phyloP scores from a whole-genome alignment of 2,329 filamentous ascomycete species.

The Neofusicoccum kwambonambiense region DNA sequence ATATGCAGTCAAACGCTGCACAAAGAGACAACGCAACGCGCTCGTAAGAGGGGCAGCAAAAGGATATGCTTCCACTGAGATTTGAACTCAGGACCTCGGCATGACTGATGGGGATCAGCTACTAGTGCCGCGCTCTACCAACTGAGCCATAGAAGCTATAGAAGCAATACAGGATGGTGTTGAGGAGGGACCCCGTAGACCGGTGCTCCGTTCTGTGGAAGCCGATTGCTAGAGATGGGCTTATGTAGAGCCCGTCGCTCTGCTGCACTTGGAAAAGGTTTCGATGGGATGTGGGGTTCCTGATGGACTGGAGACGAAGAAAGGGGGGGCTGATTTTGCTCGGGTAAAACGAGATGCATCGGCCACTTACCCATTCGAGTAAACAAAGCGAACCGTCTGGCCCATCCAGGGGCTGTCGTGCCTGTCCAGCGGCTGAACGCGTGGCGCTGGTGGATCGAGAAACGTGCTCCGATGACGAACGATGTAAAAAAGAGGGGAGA shows the following conservation, averaged over 20 bases:
- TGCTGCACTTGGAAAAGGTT: background rate
- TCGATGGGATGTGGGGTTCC: background rate
- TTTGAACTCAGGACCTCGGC: constrained; percentile 20
- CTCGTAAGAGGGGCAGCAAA: background rate
- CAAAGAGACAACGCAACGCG: background rate
- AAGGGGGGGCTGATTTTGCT: background rate
- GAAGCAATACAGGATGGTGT: background rate
- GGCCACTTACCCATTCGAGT: background rate
- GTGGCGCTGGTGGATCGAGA: background rate
- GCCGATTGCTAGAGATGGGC: too few species aligned
- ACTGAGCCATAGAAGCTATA: constrained; percentile 18
- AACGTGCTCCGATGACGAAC: background rate
- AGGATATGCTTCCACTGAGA: constrained; percentile 17
- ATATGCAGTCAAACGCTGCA: too few species aligned
- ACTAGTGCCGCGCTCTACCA: constrained; percentile 20
- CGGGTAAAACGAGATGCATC: background rate
- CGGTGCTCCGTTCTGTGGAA: too few species aligned
- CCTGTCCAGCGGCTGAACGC: background rate
- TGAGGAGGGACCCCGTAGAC: too few species aligned
- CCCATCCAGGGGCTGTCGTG: background rate
- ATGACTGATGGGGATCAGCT: background rate
- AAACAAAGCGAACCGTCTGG: constrained; percentile 1
- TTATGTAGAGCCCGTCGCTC: background rate
- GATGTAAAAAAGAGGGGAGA: background rate
- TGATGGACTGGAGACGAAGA: background rate